phyloP scores from a whole-genome alignment of 2,329 filamentous ascomycete genomes.

The Exophiala viscosa region DNA sequence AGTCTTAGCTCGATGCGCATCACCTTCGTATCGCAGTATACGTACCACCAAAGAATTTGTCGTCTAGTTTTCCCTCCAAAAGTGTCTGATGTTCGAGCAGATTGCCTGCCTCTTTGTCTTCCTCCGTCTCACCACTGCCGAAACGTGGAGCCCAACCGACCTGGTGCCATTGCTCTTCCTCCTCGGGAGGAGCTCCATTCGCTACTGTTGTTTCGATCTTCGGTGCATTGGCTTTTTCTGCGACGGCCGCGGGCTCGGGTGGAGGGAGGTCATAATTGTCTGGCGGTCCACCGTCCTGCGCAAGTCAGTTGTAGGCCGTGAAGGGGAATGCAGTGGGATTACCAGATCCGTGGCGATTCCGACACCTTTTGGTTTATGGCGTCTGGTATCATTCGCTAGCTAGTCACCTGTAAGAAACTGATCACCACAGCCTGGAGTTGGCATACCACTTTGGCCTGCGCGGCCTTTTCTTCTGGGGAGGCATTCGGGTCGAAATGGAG shows the following conservation, averaged over 20 bases:
- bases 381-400: constrained; percentile 44
- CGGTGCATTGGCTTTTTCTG: constrained; percentile 46
- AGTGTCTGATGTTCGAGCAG: constrained; percentile 84
- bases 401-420: constrained; percentile 33
- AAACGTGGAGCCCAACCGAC: constrained; percentile 90
- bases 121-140: constrained; percentile 49
- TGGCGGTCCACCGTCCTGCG: constrained; percentile 61
- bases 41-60: constrained; percentile 84
- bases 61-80: constrained; percentile 76
- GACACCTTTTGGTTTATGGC: constrained; percentile 33
- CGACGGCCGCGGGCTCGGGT: constrained; percentile 65
- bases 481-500: constrained; percentile 87
- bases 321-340: constrained; percentile 35
- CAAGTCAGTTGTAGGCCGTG: constrained; percentile 10
- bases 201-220: constrained; percentile 48
- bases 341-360: constrained; percentile 71
- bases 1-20: constrained; percentile 9
- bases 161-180: constrained; percentile 55
- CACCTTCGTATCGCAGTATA: constrained; percentile 6
- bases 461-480: constrained; percentile 75
- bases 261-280: constrained; percentile 74
- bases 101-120: constrained; percentile 55
- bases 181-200: constrained; percentile 46
- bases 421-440: background rate
- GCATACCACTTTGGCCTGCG: constrained; percentile 67